These are phyloP conservation scores for Diaporthe citriasiana DNA, from an alignment of 2,329 filamentous ascomycete species.

Conservation along the genomic window DNA sequence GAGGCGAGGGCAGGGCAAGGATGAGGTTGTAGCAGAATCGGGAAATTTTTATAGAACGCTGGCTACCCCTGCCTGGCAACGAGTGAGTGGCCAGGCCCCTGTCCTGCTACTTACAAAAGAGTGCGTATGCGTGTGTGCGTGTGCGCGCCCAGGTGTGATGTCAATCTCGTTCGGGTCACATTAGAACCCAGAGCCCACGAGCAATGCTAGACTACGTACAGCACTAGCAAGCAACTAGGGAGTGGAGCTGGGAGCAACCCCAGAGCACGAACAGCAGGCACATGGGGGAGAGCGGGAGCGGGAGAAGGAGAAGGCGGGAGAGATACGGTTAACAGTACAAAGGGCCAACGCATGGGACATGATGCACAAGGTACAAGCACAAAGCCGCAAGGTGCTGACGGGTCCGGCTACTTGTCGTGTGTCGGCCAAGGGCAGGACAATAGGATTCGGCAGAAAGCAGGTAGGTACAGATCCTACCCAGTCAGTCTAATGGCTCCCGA, in stretches of 20 bases:
- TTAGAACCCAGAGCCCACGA: slow-evolving; percentile 28
- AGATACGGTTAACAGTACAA: neutral
- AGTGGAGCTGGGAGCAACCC: slow-evolving; percentile 13
- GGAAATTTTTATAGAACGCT: slow-evolving; percentile 22
- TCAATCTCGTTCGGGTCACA: slow-evolving; percentile 22
- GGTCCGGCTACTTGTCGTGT: neutral
- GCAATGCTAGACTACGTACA: neutral
- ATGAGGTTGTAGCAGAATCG: slow-evolving; percentile 31
- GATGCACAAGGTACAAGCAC: neutral
- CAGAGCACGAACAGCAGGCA: neutral
- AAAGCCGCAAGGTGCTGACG: neutral
- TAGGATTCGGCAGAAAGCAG: neutral
- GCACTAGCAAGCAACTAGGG: neutral
- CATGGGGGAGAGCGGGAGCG: neutral
- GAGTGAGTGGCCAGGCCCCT: slow-evolving; percentile 26
- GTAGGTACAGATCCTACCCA: neutral
- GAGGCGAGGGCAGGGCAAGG: slow-evolving; percentile 32
- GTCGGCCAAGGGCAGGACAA: slow-evolving; percentile 21
- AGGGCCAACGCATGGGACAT: neutral
- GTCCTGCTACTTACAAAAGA: slow-evolving; percentile 19
- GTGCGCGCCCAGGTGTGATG: slow-evolving; percentile 15
- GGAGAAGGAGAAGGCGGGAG: neutral
- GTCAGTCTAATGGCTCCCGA: neutral
- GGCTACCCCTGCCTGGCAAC: slow-evolving; percentile 12
- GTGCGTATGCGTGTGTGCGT: no score